phyloP scores from a whole-genome alignment of 164 flowering plant genomes.

The Vitis labrusca region DNA sequence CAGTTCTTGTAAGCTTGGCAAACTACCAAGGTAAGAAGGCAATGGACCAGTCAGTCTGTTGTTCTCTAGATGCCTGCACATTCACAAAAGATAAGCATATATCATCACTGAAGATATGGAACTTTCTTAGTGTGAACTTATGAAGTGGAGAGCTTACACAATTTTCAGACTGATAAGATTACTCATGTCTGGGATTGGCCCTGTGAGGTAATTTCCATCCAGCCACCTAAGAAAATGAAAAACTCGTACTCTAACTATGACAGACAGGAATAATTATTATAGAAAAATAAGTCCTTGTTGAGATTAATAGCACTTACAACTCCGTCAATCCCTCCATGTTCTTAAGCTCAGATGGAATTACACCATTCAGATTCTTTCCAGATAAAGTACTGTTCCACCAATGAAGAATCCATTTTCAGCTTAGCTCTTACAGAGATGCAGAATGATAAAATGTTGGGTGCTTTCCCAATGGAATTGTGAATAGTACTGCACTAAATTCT shows the following conservation, averaged over 20 bases:
- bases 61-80: conserved; percentile 91
- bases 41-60: conserved; percentile 69
- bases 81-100: conserved; percentile 3
- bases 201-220: conserved; percentile 65
- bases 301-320: conserved; percentile 56
- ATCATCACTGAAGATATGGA: neutral
- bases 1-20: conserved; percentile 78
- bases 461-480: too few species aligned
- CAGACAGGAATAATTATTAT: neutral
- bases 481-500: neutral
- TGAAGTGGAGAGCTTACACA: conserved; percentile 50
- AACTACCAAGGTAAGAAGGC: conserved; percentile 68
- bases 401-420: conserved; percentile 6
- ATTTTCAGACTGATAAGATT: conserved; percentile 58
- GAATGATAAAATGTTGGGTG: neutral
- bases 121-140: neutral
- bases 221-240: conserved; percentile 63
- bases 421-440: neutral
- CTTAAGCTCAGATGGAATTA: conserved; percentile 61
- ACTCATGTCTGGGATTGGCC: conserved; percentile 80
- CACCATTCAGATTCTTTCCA: conserved; percentile 61
- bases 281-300: neutral
- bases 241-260: neutral
- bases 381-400: conserved; percentile 60
- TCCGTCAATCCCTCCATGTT: conserved; percentile 72